These are phyloP conservation scores for Casuarina cunninghamiana DNA, from an alignment of 306 rosid genomes.

Conservation along the genomic window DNA sequence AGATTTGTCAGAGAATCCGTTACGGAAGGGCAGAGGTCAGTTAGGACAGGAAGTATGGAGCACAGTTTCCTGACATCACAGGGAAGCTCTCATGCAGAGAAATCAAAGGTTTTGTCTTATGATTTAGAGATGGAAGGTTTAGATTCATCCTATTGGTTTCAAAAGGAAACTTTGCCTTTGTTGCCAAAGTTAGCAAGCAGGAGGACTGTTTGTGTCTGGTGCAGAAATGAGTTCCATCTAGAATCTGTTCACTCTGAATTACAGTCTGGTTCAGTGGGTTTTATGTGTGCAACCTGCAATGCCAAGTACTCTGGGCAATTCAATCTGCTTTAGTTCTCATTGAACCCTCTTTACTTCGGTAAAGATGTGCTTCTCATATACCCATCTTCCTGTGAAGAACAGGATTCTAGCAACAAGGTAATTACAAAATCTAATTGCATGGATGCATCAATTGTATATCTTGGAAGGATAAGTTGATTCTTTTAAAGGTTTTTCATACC, in stretches of 20 bases:
- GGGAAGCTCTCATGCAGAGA: slow-evolving; percentile 18
- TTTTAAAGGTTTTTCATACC: neutral
- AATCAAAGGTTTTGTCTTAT: slow-evolving; percentile 25
- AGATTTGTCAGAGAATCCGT: slow-evolving; percentile 11
- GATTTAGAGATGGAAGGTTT: slow-evolving; percentile 22
- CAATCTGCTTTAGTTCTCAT: slow-evolving; percentile 39
- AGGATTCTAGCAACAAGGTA: slow-evolving; percentile 51
- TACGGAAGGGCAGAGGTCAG: slow-evolving; percentile 25
- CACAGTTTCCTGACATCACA: slow-evolving; percentile 22
- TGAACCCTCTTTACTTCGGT: slow-evolving; percentile 24
- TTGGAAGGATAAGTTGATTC: neutral
- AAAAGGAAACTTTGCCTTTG: slow-evolving; percentile 26
- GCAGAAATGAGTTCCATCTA: slow-evolving; percentile 30
- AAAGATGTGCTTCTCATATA: slow-evolving; percentile 41
- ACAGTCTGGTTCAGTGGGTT: slow-evolving; percentile 34
- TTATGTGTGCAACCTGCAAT: slow-evolving; percentile 44
- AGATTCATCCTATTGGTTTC: slow-evolving; percentile 28
- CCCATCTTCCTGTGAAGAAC: slow-evolving; percentile 33
- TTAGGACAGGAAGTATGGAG: slow-evolving; percentile 14
- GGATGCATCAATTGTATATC: neutral
- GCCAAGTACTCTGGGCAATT: slow-evolving; percentile 30
- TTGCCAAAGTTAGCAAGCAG: slow-evolving; percentile 21
- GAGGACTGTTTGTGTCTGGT: slow-evolving; percentile 32
- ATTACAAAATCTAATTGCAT: slow-evolving; percentile 18
- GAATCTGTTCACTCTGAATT: slow-evolving; percentile 19